These are phyloP conservation scores for Colletotrichum nymphaeae DNA, from an alignment of 2,329 filamentous ascomycete genomes.

Conservation along the genomic window DNA sequence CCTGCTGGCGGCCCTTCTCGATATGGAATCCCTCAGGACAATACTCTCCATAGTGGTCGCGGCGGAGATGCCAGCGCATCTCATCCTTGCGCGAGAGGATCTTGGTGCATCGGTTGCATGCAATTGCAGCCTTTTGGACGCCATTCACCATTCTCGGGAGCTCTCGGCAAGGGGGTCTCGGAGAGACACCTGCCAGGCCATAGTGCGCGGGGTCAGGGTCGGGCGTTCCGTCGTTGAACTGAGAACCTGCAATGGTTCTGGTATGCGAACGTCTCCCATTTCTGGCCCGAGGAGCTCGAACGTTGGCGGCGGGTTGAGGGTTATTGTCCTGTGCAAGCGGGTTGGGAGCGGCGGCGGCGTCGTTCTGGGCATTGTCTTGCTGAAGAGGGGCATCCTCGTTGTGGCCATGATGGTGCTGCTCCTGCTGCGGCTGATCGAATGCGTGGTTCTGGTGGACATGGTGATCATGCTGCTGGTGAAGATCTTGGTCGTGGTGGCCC, in stretches of 20 bases:
- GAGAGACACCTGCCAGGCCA: neutral
- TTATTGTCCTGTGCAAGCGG: no score
- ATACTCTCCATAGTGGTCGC: neutral
- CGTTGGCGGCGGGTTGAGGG: neutral
- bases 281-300: neutral
- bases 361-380: no score
- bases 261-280: neutral
- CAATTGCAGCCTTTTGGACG: accelerated
- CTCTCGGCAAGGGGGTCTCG: neutral
- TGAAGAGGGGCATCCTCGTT: neutral
- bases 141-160: neutral
- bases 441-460: no score
- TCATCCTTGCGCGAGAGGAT: neutral
- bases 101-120: neutral
- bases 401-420: neutral
- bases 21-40: neutral
- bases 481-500: no score
- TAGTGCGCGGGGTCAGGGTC: accelerated
- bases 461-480: no score
- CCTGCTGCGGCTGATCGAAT: neutral
- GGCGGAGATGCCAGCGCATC: neutral
- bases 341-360: no score
- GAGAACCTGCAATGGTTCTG: neutral
- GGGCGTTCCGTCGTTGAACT: neutral
- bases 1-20: neutral